Conservation (phyloP, 495 filamentous ascomycete genomes). For the Clohesyomyces aquaticus region DNA sequence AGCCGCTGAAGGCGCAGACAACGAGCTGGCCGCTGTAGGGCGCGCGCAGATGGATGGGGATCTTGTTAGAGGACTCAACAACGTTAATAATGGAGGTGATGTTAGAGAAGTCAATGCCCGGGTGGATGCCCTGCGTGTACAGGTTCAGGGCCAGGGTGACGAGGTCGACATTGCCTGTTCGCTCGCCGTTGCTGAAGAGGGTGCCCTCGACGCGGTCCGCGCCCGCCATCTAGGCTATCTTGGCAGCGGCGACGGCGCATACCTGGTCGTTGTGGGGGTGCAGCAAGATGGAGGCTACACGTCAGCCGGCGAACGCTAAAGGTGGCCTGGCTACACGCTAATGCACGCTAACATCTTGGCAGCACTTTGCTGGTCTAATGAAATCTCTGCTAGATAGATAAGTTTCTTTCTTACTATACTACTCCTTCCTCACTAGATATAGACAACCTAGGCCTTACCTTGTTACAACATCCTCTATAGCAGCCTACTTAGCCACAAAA, state of each 20-base stretch:
- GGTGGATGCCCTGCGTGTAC: conserved; percentile 91
- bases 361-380: not conserved
- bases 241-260: conserved; percentile 84
- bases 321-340: not conserved
- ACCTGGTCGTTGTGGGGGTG: conserved; percentile 96
- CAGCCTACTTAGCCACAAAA: not conserved
- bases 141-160: conserved; percentile 95
- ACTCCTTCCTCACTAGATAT: not conserved
- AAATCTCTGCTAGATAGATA: not conserved
- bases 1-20: conserved; percentile 85
- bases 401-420: not conserved
- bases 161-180: conserved; percentile 94
- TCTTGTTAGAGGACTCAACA: conserved; percentile 92
- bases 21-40: conserved; percentile 91
- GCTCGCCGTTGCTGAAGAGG: conserved; percentile 93
- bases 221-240: conserved; percentile 94
- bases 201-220: conserved; percentile 94
- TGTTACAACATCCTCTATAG: not conserved
- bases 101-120: conserved; percentile 86
- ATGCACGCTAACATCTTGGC: not conserved
- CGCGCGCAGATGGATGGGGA: conserved; percentile 84
- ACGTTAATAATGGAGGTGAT: conserved; percentile 84
- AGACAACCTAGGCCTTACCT: not conserved
- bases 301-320: not conserved
- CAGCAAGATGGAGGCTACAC: conserved; percentile 54